Percentiles rank a stretch among this genome's conserved stretches.
Conservation (phyloP, 1,139 yeast genomes). For the Sugiyamaella grinbergsii region DNA sequence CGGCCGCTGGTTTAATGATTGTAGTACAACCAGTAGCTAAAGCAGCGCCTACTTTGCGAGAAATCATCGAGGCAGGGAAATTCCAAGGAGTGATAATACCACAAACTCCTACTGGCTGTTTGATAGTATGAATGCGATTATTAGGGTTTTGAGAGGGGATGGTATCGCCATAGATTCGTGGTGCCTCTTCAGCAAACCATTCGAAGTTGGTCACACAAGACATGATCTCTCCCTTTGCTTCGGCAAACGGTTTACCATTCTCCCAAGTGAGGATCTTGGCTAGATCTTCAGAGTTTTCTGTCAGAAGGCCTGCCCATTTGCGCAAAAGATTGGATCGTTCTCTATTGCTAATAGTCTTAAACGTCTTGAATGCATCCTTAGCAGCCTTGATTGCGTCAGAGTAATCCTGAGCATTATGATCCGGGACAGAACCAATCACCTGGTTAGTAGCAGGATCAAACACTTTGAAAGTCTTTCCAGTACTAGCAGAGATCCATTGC, state of each 20-base stretch:
- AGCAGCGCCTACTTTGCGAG: constrained; percentile 90
- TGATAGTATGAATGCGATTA: constrained; percentile 63
- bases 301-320: constrained; percentile 61
- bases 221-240: constrained; percentile 73
- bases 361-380: constrained; percentile 57
- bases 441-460: constrained; percentile 73
- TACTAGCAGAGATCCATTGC: constrained; percentile 58
- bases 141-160: constrained; percentile 62
- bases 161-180: constrained; percentile 70
- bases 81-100: constrained; percentile 96
- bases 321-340: constrained; percentile 68
- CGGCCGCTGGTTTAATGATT: constrained; percentile 86
- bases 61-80: constrained; percentile 92
- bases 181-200: constrained; percentile 89
- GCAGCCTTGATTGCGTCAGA: constrained; percentile 59
- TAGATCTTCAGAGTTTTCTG: constrained; percentile 69
- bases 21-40: constrained; percentile 92
- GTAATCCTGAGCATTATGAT: constrained; percentile 53
- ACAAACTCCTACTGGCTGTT: constrained; percentile 87
- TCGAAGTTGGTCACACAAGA: constrained; percentile 81
- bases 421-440: constrained; percentile 58
- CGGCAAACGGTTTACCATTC: constrained; percentile 79
- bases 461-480: constrained; percentile 62
- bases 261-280: constrained; percentile 75
- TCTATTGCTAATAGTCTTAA: constrained; percentile 60